Base-by-base conservation (phyloP, 2,329 filamentous ascomycete genomes). In the Colletotrichum noveboracense region DNA sequence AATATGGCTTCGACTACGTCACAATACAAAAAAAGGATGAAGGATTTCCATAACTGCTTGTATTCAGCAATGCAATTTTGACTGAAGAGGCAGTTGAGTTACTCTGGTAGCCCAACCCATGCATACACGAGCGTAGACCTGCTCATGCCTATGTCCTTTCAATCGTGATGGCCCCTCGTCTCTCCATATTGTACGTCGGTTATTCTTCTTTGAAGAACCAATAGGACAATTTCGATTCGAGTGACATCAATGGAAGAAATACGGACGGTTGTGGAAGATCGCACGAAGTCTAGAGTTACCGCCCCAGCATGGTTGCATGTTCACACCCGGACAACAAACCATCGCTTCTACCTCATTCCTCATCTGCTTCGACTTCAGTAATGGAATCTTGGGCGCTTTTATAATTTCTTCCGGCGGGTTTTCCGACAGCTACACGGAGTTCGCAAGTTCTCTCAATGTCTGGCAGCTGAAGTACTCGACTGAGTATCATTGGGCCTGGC, bases 361-460 rank as follows among this genome's bases (percentile, higher is more conserved):
- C 4, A 2, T 48, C 43, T 48, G 3, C n/a, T 1, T 48, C 1
- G 43, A 48, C 9, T 48, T 48, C 6, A 12, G 43, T 21, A 6
- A 12, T 0, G 6, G 3, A 4, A 18, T 48, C 43, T n/a, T 10
- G 1, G 1, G 43, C 43, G 1, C 38, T 13, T 21, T n/a, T n/a
- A 13, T 21, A 12, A 2, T 21, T 21, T 48, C 10, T 48, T 48
- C 6, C 43, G n/a, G 2, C 10, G 10, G n/a, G 4, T 3, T 12
- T 6, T 21, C 43, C 43, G 43, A 48, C 6, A 7, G n/a, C 0
- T 48, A 13, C 43, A 21, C 10, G 9, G 18, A 48, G 18, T 13
- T 21, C n/a, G 10, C n/a, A 48, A 48, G n/a, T 21, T 21, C 9
- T 1, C 43, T n/a, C 43, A 0, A 0, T 13, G 43, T 21, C 43